Evolutionary conservation across 75 land plant genomes (phyloP).

Genomic region (Selaginella moellendorffii): DNA sequence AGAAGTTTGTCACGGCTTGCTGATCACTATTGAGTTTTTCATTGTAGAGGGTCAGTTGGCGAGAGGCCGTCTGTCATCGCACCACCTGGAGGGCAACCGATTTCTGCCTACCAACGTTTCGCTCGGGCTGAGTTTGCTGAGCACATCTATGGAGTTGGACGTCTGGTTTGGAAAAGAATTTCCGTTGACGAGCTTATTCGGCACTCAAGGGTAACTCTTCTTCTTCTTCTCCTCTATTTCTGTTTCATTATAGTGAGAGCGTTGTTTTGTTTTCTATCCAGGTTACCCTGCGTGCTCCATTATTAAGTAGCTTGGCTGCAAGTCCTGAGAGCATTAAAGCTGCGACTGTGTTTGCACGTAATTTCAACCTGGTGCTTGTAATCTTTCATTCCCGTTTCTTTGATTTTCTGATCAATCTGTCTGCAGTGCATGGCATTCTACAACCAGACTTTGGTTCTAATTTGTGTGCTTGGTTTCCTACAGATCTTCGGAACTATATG

Average conservation of each 20-base stretch:
- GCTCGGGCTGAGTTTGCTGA: constrained; percentile 8
- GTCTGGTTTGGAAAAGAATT: constrained; percentile 10
- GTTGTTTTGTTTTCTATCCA: not conserved
- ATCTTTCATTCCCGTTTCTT: constrained; percentile 5
- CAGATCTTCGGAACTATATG: constrained; percentile 14
- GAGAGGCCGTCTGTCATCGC: not conserved
- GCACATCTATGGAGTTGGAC: constrained; percentile 9
- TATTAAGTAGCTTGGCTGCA: constrained; percentile 1
- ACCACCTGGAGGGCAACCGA: not conserved
- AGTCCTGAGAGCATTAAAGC: not conserved
- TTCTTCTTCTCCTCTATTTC: too few species aligned
- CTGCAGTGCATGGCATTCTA: not conserved
- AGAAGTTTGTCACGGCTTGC: not conserved
- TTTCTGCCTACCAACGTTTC: constrained; percentile 9
- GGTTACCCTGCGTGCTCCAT: not conserved
- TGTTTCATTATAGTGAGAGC: too few species aligned
- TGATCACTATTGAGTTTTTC: not conserved
- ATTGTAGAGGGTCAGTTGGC: not conserved
- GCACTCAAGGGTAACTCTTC: constrained; percentile 8
- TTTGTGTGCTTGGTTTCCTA: not conserved
- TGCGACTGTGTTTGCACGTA: constrained; percentile 9
- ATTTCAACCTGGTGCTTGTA: constrained; percentile 11
- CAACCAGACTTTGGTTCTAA: not conserved
- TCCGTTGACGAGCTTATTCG: constrained; percentile 11
- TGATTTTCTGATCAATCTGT: not conserved